phyloP scores from a whole-genome alignment of 306 rosid species.

The Luffa aegyptiaca region DNA sequence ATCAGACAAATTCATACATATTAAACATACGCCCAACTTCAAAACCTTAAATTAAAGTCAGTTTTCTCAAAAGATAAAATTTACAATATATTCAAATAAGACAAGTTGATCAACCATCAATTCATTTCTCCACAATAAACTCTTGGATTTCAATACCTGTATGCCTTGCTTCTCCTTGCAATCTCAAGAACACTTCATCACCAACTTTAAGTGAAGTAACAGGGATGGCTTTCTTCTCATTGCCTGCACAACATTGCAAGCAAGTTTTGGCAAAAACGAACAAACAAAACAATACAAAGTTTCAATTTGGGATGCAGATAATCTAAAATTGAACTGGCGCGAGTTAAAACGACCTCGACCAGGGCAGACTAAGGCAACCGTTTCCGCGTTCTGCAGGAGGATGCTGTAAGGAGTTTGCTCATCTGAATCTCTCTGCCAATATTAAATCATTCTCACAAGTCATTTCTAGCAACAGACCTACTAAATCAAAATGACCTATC shows the following conservation, averaged over 20 bases:
- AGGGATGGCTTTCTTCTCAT: slow-evolving; percentile 39
- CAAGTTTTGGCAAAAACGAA: slow-evolving; percentile 4
- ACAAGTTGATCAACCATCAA: slow-evolving; percentile 11
- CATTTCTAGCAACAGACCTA: neutral
- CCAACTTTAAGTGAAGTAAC: slow-evolving; percentile 74
- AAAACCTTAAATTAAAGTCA: neutral
- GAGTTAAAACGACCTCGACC: slow-evolving; percentile 29
- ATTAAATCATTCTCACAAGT: neutral
- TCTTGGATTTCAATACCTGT: slow-evolving; percentile 89
- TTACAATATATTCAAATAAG: neutral
- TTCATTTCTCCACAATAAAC: slow-evolving; percentile 87
- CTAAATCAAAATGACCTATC: neutral
- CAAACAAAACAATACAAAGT: neutral
- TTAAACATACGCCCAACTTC: neutral
- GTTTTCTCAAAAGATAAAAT: neutral
- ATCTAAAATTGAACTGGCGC: neutral
- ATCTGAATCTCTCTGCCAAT: slow-evolving; percentile 36
- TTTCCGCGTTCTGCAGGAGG: slow-evolving; percentile 81
- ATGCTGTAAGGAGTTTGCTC: slow-evolving; percentile 48
- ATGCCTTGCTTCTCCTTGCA: slow-evolving; percentile 90
- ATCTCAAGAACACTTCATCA: slow-evolving; percentile 56
- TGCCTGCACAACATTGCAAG: slow-evolving; percentile 28
- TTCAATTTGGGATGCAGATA: neutral
- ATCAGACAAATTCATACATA: neutral
- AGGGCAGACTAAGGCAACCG: slow-evolving; percentile 66